Conservation (phyloP, 768 basidiomycete genomes). For the Leccinum broughii region DNA sequence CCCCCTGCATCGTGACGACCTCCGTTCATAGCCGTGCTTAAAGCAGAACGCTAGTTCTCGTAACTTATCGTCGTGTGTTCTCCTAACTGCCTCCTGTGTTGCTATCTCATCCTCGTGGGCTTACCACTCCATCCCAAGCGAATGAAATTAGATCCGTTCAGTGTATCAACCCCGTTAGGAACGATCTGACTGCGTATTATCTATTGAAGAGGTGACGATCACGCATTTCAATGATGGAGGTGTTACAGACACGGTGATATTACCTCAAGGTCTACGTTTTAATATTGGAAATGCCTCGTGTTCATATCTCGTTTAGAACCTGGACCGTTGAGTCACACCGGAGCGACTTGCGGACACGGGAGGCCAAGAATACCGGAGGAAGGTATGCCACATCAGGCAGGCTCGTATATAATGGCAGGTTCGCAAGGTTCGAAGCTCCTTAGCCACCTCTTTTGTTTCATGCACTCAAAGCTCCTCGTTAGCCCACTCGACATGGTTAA, state of each 20-base stretch:
- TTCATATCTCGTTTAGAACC: constrained; percentile 22
- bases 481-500: constrained; percentile 29
- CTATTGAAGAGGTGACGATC: constrained; percentile 32
- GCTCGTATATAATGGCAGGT: constrained; percentile 23
- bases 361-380: constrained; percentile 17
- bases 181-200: constrained; percentile 27
- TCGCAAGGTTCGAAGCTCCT: constrained; percentile 12
- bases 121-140: constrained; percentile 21
- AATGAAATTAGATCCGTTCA: constrained; percentile 20
- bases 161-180: constrained; percentile 24
- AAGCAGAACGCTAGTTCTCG: constrained; percentile 34
- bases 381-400: constrained; percentile 18
- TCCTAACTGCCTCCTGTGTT: constrained; percentile 28
- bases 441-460: constrained; percentile 17
- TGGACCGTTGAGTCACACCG: constrained; percentile 20
- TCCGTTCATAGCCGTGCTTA: constrained; percentile 69
- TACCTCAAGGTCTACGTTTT: constrained; percentile 33
- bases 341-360: constrained; percentile 16
- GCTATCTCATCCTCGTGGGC: constrained; percentile 33
- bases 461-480: constrained; percentile 25
- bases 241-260: constrained; percentile 30
- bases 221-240: constrained; percentile 33
- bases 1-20: constrained; percentile 47
- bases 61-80: constrained; percentile 33
- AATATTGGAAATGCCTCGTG: constrained; percentile 31